Evolutionary conservation across 371 early-diverging fungal genomes (phyloP), one percentile per base, ranked within the genome.

Genomic region (Mortierella sp.): DNA sequence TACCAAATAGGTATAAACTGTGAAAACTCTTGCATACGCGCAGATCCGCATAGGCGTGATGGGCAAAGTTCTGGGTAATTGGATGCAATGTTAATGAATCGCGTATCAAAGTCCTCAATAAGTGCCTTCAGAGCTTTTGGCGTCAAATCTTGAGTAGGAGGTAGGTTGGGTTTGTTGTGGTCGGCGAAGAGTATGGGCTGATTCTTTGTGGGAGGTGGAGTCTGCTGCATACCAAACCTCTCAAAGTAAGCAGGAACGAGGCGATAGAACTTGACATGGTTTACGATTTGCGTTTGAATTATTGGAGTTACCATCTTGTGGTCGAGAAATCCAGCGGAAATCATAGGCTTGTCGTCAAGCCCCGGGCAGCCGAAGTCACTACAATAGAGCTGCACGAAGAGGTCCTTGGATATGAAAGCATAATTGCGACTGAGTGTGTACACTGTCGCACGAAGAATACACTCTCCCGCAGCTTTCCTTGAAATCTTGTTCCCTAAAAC

Each of bases 391-490:
- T 50, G 16, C 38, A 69, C 11, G 57, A 74, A 61, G 4, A 67
- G 50, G 0, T 52, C 55, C 57, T 47, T 63, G 47, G 65, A 59
- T 41, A 74, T 74, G 47, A 41, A 74, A 21, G 43, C 22, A 45
- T 57, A 60, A 7, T 57, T 28, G 11, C 75, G 45, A 33, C 61
- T 65, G 53, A 74, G 60, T 4, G 69, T 47, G 33, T 59, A 50
- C 2, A 74, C 21, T 11, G 43, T n/a, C 1, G 69, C 75, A 9
- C 75, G 48, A 4, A 69, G 4, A 33, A 74, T 74, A 19, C 59
- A 65, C 33, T 74, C 75, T 13, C 69, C 75, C 16, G 60, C 57
- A 5, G 65, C 65, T 47, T 28, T 58, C 28, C 36, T 65, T 32
- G 57, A 47, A 21, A 65, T 47, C 47, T 65, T 74, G 40, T 63